A percentile compares a stretch with the other conserved stretches of the same genome.
Conservation (phyloP, 768 basidiomycete species). For the Candolleomyces efflorescens region DNA sequence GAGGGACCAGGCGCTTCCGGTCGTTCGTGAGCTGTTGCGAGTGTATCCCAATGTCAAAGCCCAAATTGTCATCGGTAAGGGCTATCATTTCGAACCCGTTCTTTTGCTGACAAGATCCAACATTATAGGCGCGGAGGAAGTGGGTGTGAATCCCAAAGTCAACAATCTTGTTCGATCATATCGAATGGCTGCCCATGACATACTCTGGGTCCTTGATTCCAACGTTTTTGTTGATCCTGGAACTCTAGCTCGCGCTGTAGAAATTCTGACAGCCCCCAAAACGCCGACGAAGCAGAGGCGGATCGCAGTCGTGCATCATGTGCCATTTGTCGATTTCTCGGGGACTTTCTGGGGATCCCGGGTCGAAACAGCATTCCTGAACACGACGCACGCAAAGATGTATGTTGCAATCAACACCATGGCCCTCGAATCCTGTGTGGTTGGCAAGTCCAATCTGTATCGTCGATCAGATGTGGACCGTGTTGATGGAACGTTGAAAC, state of each 20-base stretch:
- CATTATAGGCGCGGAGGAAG: slow-evolving; percentile 65
- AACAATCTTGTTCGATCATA: slow-evolving; percentile 93
- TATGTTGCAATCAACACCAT: slow-evolving; percentile 91
- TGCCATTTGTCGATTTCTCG: slow-evolving; percentile 81
- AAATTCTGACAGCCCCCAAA: slow-evolving; percentile 49
- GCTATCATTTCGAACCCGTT: not conserved
- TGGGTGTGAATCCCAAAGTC: slow-evolving; percentile 96
- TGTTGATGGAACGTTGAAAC: slow-evolving; percentile 63
- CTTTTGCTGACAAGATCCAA: not conserved
- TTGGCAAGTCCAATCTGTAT: slow-evolving; percentile 95
- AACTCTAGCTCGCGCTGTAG: slow-evolving; percentile 82
- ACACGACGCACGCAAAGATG: slow-evolving; percentile 98
- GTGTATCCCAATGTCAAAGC: slow-evolving; percentile 78
- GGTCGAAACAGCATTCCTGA: slow-evolving; percentile 91
- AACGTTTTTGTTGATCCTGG: slow-evolving; percentile 77
- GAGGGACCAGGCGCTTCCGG: slow-evolving; percentile 80
- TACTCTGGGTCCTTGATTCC: slow-evolving; percentile 97
- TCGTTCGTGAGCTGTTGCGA: slow-evolving; percentile 71
- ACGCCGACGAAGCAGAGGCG: slow-evolving; percentile 34
- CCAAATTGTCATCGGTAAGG: slow-evolving; percentile 71
- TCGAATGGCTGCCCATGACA: slow-evolving; percentile 74
- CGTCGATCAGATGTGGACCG: slow-evolving; percentile 83
- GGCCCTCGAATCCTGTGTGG: slow-evolving; percentile 90
- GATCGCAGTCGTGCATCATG: slow-evolving; percentile 90
- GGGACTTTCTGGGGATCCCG: slow-evolving; percentile 71